Conservation (phyloP, 1,284 basidiomycete species). For the Puccinia horiana region DNA sequence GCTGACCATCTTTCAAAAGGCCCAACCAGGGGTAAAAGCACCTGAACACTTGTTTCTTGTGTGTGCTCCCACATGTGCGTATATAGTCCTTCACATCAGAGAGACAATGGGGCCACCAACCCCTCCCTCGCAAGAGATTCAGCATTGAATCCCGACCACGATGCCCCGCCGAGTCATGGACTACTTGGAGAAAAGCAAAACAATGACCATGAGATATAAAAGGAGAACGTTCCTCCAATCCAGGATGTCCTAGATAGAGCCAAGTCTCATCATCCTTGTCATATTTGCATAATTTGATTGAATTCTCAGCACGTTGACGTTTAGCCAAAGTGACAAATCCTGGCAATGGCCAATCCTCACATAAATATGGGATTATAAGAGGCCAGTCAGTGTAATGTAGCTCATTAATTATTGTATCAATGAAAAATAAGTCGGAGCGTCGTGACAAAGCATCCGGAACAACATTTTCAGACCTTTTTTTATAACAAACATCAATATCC, state of each 20-base stretch:
- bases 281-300: background rate
- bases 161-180: background rate
- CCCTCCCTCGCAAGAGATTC: background rate
- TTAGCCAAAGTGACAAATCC: background rate
- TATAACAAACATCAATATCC: background rate
- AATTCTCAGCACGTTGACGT: background rate
- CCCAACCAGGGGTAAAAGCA: background rate
- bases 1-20: constrained; percentile 15
- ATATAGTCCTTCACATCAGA: background rate
- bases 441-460: constrained; percentile 22
- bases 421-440: background rate
- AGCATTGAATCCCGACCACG: background rate
- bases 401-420: background rate
- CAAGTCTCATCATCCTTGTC: background rate
- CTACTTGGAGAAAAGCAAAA: background rate
- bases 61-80: background rate
- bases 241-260: background rate
- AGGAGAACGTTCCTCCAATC: background rate
- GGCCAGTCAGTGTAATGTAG: background rate
- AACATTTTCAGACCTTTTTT: background rate
- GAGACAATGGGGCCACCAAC: background rate
- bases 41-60: background rate
- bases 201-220: background rate
- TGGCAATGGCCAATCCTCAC: background rate
- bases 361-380: background rate